Evolutionary conservation across 192 early-diverging fungal genomes (phyloP), one percentile per base, ranked within the genome.

Genomic region (Kickxella alabastrina): DNA sequence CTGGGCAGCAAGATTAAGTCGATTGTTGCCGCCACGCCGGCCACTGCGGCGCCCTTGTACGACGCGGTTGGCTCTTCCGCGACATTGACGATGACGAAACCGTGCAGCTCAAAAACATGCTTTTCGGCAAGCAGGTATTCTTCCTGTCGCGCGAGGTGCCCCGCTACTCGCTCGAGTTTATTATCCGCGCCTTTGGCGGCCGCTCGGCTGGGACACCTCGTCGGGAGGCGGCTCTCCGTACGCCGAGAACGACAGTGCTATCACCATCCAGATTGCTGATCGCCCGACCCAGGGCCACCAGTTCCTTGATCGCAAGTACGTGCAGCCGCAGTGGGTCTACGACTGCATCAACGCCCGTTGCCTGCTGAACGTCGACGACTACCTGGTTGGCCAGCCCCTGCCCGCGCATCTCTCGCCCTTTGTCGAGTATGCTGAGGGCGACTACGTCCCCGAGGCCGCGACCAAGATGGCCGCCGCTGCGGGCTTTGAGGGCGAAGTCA

Each of bases 291-390:
- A 82, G 57, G 68, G 64, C 52, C 79, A 87, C 48, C 77, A 75
- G 52, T 82, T 85, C 68, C 53, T 63, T 8, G 52, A 67, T 47
- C 83, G 93, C 59, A 77, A 77, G 10, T 96, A 93, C 55, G 77
- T 97, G 29, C 96, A 97, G 72, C 96, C 96, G n/a, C 96, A 99
- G 71, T 99, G 96, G 96, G 80, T 93, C 14, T 92, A 88, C 76
- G 96, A 99, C 66, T 86, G 83, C 58, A 79, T 96, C 49, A 99
- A 99, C 49, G 88, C 90, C 17, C 70, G 81, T 6, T 84, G 87
- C 45, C 64, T 95, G 26, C 61, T 97, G 41, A 51, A 66, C 17
- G 49, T 67, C 12, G 65, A 77, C 9, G 56, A 68, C 12, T 99
- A 99, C 57, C 79, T 83, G 37, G 80, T 87, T 19, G 96, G 93